Evolutionary conservation across 805 yeast genomes (phyloP).

Genomic region (Millerozyma acaciae): DNA sequence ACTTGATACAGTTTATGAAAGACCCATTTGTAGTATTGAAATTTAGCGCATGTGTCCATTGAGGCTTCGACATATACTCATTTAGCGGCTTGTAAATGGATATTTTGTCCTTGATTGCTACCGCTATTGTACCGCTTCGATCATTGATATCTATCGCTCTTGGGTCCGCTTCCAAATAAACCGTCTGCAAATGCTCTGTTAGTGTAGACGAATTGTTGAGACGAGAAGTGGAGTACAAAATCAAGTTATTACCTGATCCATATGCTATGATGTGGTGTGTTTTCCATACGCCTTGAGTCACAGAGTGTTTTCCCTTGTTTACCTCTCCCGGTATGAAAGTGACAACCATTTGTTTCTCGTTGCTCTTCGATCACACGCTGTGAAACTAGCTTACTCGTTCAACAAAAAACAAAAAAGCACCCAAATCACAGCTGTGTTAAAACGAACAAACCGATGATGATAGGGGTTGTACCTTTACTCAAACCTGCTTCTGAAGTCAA

Average conservation of each 20-base stretch:
- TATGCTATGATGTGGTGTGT: constrained; percentile 62
- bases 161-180: constrained; percentile 67
- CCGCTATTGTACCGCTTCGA: constrained; percentile 55
- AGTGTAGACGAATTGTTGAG: constrained; percentile 5
- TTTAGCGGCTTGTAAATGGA: constrained; percentile 55
- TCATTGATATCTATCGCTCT: constrained; percentile 60
- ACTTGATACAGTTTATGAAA: constrained; percentile 40
- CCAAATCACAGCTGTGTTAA: too few species aligned
- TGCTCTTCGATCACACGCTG: too few species aligned
- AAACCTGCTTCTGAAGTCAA: too few species aligned
- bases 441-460: too few species aligned
- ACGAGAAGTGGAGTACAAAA: constrained; percentile 33
- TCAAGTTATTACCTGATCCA: constrained; percentile 85
- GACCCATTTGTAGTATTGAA: constrained; percentile 12
- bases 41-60: constrained; percentile 41
- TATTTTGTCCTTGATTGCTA: constrained; percentile 44
- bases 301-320: constrained; percentile 50
- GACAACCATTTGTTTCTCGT: constrained; percentile 44
- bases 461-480: too few species aligned
- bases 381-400: too few species aligned
- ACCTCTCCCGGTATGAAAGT: constrained; percentile 86
- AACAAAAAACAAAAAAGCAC: too few species aligned
- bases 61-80: constrained; percentile 39
- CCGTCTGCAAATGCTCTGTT: constrained; percentile 60
- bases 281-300: constrained; percentile 63